These are phyloP conservation scores for Pyrenochaeta sp. DNA, from an alignment of 2,329 filamentous ascomycete genomes.

Conservation along the genomic window DNA sequence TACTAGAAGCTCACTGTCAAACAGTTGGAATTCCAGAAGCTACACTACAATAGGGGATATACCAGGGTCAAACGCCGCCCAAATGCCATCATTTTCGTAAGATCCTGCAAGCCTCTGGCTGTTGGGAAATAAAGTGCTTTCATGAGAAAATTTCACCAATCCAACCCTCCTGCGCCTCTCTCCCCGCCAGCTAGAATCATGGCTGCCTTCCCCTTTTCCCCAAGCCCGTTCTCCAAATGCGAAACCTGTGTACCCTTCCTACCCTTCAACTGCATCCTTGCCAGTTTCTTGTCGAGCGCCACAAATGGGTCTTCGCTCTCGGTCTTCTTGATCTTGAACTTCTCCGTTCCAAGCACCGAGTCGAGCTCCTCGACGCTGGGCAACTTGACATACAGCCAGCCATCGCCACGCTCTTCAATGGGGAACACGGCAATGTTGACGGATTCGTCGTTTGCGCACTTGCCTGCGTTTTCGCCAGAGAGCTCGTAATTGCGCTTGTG, in stretches of 20 bases:
- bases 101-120: too few relatives aligned
- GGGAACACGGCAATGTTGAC: slow-evolving; percentile 85
- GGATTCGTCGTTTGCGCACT: slow-evolving; percentile 75
- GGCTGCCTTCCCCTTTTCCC: slow-evolving; percentile 52
- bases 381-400: slow-evolving; percentile 79
- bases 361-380: slow-evolving; percentile 84
- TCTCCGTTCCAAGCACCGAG: slow-evolving; percentile 75
- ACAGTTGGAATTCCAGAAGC: too few relatives aligned
- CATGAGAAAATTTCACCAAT: slow-evolving; percentile 48
- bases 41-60: too few relatives aligned
- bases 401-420: slow-evolving; percentile 76
- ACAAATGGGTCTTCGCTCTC: slow-evolving; percentile 67
- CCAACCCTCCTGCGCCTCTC: slow-evolving; percentile 51
- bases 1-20: too few relatives aligned
- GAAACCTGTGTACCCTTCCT: slow-evolving; percentile 57
- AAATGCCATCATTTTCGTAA: not conserved
- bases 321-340: slow-evolving; percentile 78
- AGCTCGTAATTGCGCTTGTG: slow-evolving; percentile 92
- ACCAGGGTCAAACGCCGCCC: not conserved
- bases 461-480: slow-evolving; percentile 68
- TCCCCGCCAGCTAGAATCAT: slow-evolving; percentile 57
- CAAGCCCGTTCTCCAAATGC: slow-evolving; percentile 54
- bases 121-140: not conserved
- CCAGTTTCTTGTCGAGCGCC: slow-evolving; percentile 63
- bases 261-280: slow-evolving; percentile 57